Conservation (phyloP, 2,329 filamentous ascomycete species). For the Pseudogymnoascus sp. region DNA sequence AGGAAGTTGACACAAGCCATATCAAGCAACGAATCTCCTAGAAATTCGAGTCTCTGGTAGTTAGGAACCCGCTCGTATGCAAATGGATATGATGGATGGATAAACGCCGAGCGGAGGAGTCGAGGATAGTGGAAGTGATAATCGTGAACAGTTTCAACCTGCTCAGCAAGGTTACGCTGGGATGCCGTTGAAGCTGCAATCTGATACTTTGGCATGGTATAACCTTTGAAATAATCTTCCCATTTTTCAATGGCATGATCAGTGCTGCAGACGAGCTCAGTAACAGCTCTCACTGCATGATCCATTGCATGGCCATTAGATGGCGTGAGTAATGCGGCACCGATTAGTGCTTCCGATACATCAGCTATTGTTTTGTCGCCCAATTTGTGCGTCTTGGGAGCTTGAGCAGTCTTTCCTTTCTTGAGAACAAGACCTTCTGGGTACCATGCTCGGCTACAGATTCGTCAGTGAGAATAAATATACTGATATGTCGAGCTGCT, state of each 20-base stretch:
- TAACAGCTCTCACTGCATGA: conserved; percentile 55
- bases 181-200: conserved; percentile 50
- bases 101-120: conserved; percentile 75
- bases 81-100: conserved; percentile 73
- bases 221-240: conserved; percentile 63
- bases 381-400: conserved; percentile 54
- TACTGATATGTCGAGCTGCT: conserved; percentile 15
- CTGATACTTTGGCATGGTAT: conserved; percentile 66
- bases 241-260: conserved; percentile 64
- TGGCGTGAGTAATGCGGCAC: conserved; percentile 60
- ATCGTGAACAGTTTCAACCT: conserved; percentile 48
- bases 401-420: conserved; percentile 58
- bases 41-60: conserved; percentile 87
- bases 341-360: conserved; percentile 89
- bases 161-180: conserved; percentile 59
- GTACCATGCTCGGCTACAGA: conserved; percentile 68
- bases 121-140: conserved; percentile 68
- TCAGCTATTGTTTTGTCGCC: conserved; percentile 89
- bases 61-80: conserved; percentile 71
- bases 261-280: conserved; percentile 57
- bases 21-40: conserved; percentile 83
- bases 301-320: conserved; percentile 39
- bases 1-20: conserved; percentile 78
- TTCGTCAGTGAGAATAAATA: background rate
- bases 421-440: conserved; percentile 68